phyloP scores from a whole-genome alignment of 1,284 basidiomycete species.

The Ceratobasidium sp. region DNA sequence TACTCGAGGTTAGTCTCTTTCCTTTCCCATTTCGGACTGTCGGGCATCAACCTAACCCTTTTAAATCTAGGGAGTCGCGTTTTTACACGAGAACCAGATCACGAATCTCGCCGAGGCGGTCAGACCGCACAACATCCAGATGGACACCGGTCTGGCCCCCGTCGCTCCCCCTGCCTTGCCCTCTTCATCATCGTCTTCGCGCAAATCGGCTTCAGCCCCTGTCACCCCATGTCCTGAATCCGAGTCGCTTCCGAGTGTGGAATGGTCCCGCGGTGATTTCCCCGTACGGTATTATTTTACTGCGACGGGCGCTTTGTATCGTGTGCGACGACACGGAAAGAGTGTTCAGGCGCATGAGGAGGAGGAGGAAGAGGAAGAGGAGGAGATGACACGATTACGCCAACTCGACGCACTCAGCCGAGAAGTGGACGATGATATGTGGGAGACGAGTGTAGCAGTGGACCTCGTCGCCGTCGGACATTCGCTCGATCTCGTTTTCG shows the following conservation, averaged over 20 bases:
- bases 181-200: background rate
- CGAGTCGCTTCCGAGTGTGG: constrained; percentile 39
- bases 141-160: constrained; percentile 49
- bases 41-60: background rate
- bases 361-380: constrained; percentile 14
- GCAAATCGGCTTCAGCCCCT: constrained; percentile 31
- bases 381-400: background rate
- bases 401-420: constrained; percentile 25
- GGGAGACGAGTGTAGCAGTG: constrained; percentile 23
- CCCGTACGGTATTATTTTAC: constrained; percentile 48
- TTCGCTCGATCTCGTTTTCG: constrained; percentile 38
- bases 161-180: background rate
- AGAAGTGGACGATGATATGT: constrained; percentile 31
- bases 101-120: constrained; percentile 43
- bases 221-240: constrained; percentile 35
- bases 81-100: constrained; percentile 49
- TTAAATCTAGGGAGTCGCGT: constrained; percentile 44
- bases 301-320: constrained; percentile 21
- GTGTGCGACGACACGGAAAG: constrained; percentile 25
- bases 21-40: constrained; percentile 6
- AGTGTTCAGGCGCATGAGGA: background rate
- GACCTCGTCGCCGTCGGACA: constrained; percentile 33
- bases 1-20: constrained; percentile 45
- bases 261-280: constrained; percentile 46
- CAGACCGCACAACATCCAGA: constrained; percentile 47